Base-by-base conservation (phyloP, 352 stramenopile genomes). In the Globisporangium paroecandrum region DNA sequence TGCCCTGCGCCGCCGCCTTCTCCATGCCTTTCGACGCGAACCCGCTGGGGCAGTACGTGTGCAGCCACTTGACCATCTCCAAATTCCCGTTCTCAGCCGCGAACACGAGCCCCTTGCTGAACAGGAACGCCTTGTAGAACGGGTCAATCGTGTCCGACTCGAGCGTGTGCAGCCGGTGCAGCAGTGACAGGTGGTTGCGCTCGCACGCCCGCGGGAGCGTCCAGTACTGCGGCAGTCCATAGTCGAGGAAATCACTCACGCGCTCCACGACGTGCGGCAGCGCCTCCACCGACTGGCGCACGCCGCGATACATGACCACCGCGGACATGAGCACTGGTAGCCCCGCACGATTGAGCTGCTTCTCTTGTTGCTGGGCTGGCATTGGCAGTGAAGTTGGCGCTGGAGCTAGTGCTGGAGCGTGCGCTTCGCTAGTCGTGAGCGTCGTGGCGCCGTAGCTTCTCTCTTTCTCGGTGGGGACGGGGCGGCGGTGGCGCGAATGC, bases 11-110 rank as follows among this genome's bases (percentile, higher is more conserved):
- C 10, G 64, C 54, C 4, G 68, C 68, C 29, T 54, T 36, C 32
- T 73, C 66, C 60, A 74, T 69, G 18, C 66, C 69, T 20, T 69
- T 68, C 10, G 41, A 36, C 15, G 32, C 58, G 25, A 69, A 69
- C 10, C 69, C 69, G 0, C 3, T 25, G 1, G 65, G 41, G 13
- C 69, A 69, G 58, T 74, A 65, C 46, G n/a, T 64, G 53, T 72
- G 58, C 15, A 74, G 64, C 62, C 56, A 74, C 24, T 56, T 22
- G 7, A 67, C 58, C 43, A 74, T 68, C 10, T 34, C 69, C 27
- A 74, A 34, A 46, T 72, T 56, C 12, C 6, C 63, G 46, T 49
- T 62, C 5, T 29, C 53, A 6, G 63, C 67, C 3, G 67, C 67
- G 9, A 65, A 60, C 25, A 25, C 64, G 27, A 72, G 54, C 6